Base-by-base conservation (phyloP, 176 grass and related monocot genomes). In the Chloris gayana region DNA sequence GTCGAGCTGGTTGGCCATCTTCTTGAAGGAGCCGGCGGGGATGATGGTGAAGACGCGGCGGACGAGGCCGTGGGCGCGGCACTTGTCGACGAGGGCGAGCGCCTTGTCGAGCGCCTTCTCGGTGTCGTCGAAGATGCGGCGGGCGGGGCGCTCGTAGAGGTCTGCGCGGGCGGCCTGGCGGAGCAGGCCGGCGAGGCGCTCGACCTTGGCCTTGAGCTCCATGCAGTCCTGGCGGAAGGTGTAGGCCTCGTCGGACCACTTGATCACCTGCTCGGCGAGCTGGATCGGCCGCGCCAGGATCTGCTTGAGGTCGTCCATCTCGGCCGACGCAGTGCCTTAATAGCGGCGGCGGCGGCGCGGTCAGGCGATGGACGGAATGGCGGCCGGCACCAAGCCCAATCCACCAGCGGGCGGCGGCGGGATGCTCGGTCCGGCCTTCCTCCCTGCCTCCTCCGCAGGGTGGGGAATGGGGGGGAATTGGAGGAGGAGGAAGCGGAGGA, bases 101-200 rank as follows among this genome's bases (percentile, higher is more conserved):
- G 91, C 94, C 87, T 97, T 97, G 87, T 97, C 93, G 21, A 97
- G 93, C 46, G 91, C 93, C 88, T 97, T 85, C 84, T 94, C 89
- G 44, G 92, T 94, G 89, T 94, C 92, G 87, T 89, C 78, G 83
- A 91, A 82, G 92, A 94, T 94, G 74, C 92, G 92, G 79, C 92
- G 92, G 0, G 92, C 92, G 8, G 92, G 92, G 14, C 92, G 89
- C 89, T 94, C 89, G 86, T 94, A 94, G 47, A 94, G 92, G 77
- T 91, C 87, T 54, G 89, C 84, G 9, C 89, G 86, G 1, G 92
- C 92, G 17, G 92, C 92, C 81, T 94, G 92, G 14, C 92, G 89
- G 46, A 94, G 89, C 21, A 89, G 73, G 3, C 47, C 78, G 6
- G 87, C 86, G 4, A 94, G 89, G 72, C 92, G 84, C 78, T 94